These are phyloP conservation scores for Fusarium transvaalense DNA, from an alignment of 2,329 filamentous ascomycete genomes.

Conservation along the genomic window DNA sequence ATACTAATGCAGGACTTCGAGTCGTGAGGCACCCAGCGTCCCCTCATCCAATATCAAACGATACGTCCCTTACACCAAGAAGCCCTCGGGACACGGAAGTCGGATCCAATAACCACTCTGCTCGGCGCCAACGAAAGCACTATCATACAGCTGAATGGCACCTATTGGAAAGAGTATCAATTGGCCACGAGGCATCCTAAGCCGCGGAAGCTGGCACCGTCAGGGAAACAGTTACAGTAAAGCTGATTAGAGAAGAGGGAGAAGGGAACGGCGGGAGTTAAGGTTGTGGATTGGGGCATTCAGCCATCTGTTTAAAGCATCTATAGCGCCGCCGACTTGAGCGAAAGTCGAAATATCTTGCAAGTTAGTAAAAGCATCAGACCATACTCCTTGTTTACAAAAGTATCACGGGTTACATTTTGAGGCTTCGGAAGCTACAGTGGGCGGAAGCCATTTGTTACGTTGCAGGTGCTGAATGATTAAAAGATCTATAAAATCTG, in stretches of 20 bases:
- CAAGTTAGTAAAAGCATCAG: neutral
- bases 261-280: neutral
- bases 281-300: neutral
- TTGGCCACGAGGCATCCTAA: neutral
- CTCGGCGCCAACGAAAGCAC: neutral
- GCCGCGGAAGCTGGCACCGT: neutral
- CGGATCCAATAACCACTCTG: neutral
- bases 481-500: constrained; percentile 5
- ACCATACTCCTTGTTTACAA: neutral
- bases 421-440: neutral
- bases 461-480: neutral
- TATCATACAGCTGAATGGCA: neutral
- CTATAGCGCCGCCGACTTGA: neutral
- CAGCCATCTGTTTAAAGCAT: neutral
- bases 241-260: neutral
- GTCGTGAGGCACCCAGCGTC: neutral
- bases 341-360: neutral
- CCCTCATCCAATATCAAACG: too few species aligned
- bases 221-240: neutral
- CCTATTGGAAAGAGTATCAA: neutral
- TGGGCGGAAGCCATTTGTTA: neutral
- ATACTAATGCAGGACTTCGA: neutral
- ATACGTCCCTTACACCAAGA: neutral
- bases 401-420: neutral
- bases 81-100: neutral